Evolutionary conservation across 352 stramenopile genomes (phyloP).

Genomic region (Pythium biforme): DNA sequence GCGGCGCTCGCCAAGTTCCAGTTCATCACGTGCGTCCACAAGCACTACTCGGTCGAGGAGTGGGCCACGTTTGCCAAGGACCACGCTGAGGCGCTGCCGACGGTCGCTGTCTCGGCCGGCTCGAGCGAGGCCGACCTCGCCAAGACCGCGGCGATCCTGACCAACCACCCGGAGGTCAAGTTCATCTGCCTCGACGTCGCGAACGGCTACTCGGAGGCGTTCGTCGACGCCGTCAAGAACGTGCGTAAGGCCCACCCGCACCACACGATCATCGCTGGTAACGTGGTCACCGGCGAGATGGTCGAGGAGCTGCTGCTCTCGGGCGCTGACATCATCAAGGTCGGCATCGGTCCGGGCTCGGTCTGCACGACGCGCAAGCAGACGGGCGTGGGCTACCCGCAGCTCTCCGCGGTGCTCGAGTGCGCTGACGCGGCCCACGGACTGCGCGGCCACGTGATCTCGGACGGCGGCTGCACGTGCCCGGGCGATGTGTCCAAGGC

Average conservation of each 20-base stretch:
- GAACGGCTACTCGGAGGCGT: slow-evolving; percentile 87
- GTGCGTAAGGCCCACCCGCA: slow-evolving; percentile 55
- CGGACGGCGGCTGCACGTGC: slow-evolving; percentile 88
- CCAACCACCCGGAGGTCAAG: slow-evolving; percentile 53
- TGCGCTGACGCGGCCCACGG: slow-evolving; percentile 90
- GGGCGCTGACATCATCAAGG: slow-evolving; percentile 92
- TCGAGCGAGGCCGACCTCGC: slow-evolving; percentile 70
- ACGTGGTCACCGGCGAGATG: slow-evolving; percentile 93
- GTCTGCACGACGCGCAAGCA: slow-evolving; percentile 93
- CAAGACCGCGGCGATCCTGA: slow-evolving; percentile 62
- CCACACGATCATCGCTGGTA: slow-evolving; percentile 91
- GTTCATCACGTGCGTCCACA: slow-evolving; percentile 90
- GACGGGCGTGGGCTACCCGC: slow-evolving; percentile 91
- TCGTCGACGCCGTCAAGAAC: slow-evolving; percentile 77
- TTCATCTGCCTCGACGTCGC: slow-evolving; percentile 92
- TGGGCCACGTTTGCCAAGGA: slow-evolving; percentile 55
- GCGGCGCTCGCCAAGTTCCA: slow-evolving; percentile 70
- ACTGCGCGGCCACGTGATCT: slow-evolving; percentile 87
- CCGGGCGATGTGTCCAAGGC: slow-evolving; percentile 90
- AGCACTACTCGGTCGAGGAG: slow-evolving; percentile 84
- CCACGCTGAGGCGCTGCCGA: slow-evolving; percentile 58
- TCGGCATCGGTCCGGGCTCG: slow-evolving; percentile 90
- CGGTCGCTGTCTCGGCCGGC: slow-evolving; percentile 77
- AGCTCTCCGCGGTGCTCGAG: slow-evolving; percentile 90
- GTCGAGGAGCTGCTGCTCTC: slow-evolving; percentile 90